Evolutionary conservation across 805 yeast genomes (phyloP).

Genomic region (Ogataea saltuana): DNA sequence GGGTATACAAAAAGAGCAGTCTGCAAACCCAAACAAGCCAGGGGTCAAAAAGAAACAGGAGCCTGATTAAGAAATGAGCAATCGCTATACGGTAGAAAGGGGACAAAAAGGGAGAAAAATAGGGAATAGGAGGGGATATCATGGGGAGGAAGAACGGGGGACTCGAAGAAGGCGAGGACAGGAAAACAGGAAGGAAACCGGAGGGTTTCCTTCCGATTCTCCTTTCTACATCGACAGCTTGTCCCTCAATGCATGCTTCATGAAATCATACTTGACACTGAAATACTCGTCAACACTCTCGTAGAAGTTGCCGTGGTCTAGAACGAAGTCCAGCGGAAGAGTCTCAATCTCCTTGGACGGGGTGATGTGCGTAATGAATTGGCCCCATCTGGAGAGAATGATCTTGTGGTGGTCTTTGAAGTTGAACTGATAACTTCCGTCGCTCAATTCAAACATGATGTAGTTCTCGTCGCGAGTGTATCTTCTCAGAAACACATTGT

Average conservation of each 20-base stretch:
- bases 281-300: constrained; percentile 47
- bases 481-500: constrained; percentile 75
- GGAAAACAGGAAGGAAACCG: too few relatives aligned
- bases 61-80: too few relatives aligned
- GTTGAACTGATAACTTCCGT: constrained; percentile 91
- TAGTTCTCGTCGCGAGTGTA: constrained; percentile 76
- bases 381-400: constrained; percentile 74
- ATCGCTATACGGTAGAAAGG: constrained; percentile 8
- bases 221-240: constrained; percentile 32
- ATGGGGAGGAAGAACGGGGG: too few relatives aligned
- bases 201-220: too few relatives aligned
- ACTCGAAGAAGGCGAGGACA: too few relatives aligned
- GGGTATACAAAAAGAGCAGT: too few relatives aligned
- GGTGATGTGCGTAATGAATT: constrained; percentile 76
- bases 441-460: constrained; percentile 91
- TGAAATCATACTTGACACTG: constrained; percentile 51
- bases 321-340: constrained; percentile 50
- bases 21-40: too few relatives aligned
- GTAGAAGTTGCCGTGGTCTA: constrained; percentile 44
- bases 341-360: constrained; percentile 74
- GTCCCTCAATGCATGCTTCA: constrained; percentile 64
- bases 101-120: constrained; percentile 1
- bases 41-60: neutral
- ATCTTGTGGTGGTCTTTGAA: constrained; percentile 93
- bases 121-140: neutral